Evolutionary conservation across 2,329 filamentous ascomycete genomes (phyloP).

Genomic region (Aspergillus clavatus): DNA sequence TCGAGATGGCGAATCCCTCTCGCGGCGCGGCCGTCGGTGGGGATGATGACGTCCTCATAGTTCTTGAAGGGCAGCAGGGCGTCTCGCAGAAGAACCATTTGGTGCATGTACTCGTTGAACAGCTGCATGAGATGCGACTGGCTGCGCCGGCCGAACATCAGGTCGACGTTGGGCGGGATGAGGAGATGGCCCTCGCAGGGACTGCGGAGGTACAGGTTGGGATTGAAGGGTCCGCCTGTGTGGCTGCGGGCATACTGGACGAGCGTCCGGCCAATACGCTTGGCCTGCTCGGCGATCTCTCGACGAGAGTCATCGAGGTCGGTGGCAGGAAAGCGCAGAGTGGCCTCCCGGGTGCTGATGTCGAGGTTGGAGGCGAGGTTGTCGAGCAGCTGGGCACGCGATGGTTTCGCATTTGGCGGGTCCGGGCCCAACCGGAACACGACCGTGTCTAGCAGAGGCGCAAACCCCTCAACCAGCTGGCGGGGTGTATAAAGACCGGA

Average conservation of each 20-base stretch:
- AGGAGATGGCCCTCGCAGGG: conserved; percentile 20
- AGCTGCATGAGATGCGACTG: conserved; percentile 21
- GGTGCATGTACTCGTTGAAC: conserved; percentile 22
- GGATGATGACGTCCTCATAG: conserved; percentile 18
- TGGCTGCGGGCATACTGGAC: conserved; percentile 13
- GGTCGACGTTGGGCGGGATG: conserved; percentile 13
- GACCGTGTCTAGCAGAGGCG: conserved; percentile 17
- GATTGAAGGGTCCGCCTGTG: background rate
- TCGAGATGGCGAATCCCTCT: conserved; percentile 17
- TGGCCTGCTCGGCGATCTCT: conserved; percentile 16
- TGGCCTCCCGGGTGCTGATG: conserved; percentile 16
- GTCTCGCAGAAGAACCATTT: conserved; percentile 21
- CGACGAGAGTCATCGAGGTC: conserved; percentile 8
- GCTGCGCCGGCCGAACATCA: conserved; percentile 18
- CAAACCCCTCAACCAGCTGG: conserved; percentile 17
- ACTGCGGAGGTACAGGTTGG: conserved; percentile 13
- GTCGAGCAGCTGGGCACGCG: conserved; percentile 12
- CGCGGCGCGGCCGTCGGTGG: conserved; percentile 6
- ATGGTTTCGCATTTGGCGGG: conserved; percentile 1
- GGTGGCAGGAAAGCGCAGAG: conserved; percentile 9
- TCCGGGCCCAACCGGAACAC: conserved; percentile 12
- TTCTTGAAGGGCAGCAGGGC: conserved; percentile 18
- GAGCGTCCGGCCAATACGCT: conserved; percentile 11
- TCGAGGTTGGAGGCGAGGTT: conserved; percentile 17
- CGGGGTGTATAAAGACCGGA: conserved; percentile 18